Conservation (phyloP, 495 filamentous ascomycete species). For the Neurospora terricola region DNA sequence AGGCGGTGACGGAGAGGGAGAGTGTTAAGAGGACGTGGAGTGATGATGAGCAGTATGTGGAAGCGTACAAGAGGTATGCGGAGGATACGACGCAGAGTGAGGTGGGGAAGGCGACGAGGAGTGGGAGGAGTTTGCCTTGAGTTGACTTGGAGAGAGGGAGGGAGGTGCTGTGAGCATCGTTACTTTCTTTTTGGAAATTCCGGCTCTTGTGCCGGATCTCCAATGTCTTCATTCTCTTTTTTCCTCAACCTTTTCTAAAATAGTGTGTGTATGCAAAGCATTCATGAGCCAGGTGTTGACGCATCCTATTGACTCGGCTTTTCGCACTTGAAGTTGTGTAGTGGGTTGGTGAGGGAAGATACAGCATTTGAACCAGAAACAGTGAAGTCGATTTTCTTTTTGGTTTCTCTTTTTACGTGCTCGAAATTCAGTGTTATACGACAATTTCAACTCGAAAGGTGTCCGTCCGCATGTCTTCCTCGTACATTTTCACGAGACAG, state of each 20-base stretch:
- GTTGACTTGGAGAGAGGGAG: neutral
- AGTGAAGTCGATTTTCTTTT: too few relatives aligned
- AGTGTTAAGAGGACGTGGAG: constrained; percentile 55
- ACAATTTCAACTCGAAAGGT: neutral
- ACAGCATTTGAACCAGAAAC: neutral
- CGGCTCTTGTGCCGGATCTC: too few relatives aligned
- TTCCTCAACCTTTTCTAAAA: too few relatives aligned
- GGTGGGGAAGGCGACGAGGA: constrained; percentile 55
- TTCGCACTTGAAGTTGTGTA: neutral
- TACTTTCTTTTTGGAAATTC: too few relatives aligned
- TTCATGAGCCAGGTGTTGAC: too few relatives aligned
- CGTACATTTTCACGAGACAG: too few relatives aligned
- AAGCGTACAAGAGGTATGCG: constrained; percentile 60
- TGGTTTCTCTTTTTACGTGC: too few relatives aligned
- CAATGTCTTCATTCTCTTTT: too few relatives aligned
- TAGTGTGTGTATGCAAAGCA: too few relatives aligned
- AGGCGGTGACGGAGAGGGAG: constrained; percentile 41
- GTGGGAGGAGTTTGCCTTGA: constrained; percentile 51
- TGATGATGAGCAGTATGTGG: constrained; percentile 49
- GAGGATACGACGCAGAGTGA: constrained; percentile 63
- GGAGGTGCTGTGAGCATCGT: too few relatives aligned
- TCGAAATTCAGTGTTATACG: neutral
- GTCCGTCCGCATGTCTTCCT: neutral
- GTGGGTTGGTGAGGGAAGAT: neutral
- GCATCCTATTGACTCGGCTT: too few relatives aligned